phyloP scores from a whole-genome alignment of 2,329 filamentous ascomycete genomes.

The Fusarium sp. region DNA sequence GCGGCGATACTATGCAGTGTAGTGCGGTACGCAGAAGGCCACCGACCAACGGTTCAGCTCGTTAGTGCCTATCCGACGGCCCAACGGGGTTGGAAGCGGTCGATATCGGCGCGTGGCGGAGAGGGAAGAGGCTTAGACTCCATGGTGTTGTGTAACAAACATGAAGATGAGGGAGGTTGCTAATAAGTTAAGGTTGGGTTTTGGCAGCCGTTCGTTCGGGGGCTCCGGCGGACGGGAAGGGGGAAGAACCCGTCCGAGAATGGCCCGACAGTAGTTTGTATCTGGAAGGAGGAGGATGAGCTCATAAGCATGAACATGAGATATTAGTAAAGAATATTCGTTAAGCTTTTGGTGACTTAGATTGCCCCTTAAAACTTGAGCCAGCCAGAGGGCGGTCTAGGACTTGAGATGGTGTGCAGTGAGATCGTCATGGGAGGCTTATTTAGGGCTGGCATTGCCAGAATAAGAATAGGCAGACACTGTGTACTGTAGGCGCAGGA shows the following conservation, averaged over 20 bases:
- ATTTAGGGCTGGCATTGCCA: constrained; percentile 34
- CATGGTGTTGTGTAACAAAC: constrained; percentile 29
- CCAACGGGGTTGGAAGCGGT: constrained; percentile 11
- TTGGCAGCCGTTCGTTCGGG: constrained; percentile 41
- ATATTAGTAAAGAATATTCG: background rate
- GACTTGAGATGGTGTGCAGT: constrained; percentile 25
- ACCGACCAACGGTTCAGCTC: constrained; percentile 7
- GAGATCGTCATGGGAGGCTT: constrained; percentile 31
- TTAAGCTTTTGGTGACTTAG: constrained; percentile 7
- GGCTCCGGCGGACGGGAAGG: constrained; percentile 41
- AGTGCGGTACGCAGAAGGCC: constrained; percentile 9
- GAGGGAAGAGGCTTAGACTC: constrained; percentile 9
- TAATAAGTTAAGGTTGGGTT: constrained; percentile 35
- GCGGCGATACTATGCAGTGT: background rate
- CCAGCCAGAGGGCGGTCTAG: constrained; percentile 4
- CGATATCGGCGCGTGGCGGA: constrained; percentile 7
- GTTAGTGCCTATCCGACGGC: constrained; percentile 3
- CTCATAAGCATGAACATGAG: background rate
- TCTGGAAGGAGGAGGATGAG: constrained; percentile 2
- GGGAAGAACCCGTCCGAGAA: constrained; percentile 36
- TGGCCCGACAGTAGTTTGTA: constrained; percentile 30
- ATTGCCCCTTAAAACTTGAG: constrained; percentile 10
- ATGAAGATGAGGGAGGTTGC: constrained; percentile 27
- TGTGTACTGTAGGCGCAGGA: constrained; percentile 1
- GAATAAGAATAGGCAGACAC: constrained; percentile 19